Conservation (phyloP, 768 basidiomycete species). For the Trametes punicea region DNA sequence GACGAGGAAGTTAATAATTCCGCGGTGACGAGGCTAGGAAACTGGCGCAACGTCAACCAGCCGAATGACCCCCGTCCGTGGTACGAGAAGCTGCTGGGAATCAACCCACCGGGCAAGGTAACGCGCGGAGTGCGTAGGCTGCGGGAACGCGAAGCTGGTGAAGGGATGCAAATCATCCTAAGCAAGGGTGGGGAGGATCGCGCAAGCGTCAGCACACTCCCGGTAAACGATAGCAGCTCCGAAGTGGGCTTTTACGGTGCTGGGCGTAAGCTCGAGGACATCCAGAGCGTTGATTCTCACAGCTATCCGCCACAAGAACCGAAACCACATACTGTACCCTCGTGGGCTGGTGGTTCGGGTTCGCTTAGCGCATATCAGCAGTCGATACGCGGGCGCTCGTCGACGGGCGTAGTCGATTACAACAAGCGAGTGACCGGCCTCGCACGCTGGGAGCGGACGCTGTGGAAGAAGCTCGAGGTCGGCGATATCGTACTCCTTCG, state of each 20-base stretch:
- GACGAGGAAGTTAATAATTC: constrained; percentile 97
- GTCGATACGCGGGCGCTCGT: constrained; percentile 53
- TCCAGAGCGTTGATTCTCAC: constrained; percentile 63
- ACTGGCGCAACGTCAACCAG: constrained; percentile 90
- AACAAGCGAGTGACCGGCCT: constrained; percentile 61
- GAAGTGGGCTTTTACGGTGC: constrained; percentile 38
- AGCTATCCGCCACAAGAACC: constrained; percentile 52
- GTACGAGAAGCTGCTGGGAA: constrained; percentile 68
- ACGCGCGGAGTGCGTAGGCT: constrained; percentile 84
- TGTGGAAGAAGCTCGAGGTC: constrained; percentile 99
- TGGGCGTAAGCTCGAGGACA: constrained; percentile 52
- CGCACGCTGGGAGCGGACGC: constrained; percentile 88
- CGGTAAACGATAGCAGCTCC: constrained; percentile 35
- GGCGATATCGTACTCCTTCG: constrained; percentile 90
- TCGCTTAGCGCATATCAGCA: constrained; percentile 51
- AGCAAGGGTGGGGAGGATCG: constrained; percentile 38
- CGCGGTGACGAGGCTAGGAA: constrained; percentile 83
- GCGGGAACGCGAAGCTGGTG: constrained; percentile 72
- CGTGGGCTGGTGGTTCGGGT: constrained; percentile 28
- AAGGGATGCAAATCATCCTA: constrained; percentile 62
- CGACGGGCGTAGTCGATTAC: constrained; percentile 81
- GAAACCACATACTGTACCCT: constrained; percentile 19
- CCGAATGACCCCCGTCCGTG: constrained; percentile 72
- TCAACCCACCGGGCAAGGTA: constrained; percentile 71
- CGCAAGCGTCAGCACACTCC: constrained; percentile 41